Conservation (phyloP, 805 yeast genomes). For the Cyberlindnera mycetangii region DNA sequence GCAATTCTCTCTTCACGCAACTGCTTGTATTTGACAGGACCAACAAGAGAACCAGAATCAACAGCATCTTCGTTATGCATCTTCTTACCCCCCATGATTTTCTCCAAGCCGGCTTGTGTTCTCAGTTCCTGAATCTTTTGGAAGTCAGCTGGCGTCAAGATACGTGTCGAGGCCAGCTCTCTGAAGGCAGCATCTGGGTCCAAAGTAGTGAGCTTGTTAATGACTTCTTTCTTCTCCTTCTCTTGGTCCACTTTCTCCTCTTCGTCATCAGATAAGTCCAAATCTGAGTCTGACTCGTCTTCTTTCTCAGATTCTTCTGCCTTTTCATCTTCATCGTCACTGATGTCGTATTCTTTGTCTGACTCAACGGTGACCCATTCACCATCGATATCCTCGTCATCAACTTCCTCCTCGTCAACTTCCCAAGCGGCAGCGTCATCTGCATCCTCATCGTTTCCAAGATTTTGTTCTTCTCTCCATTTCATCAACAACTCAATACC, state of each 20-base stretch:
- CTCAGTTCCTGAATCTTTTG: slow-evolving; percentile 90
- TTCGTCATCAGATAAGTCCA: slow-evolving; percentile 44
- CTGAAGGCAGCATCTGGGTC: slow-evolving; percentile 44
- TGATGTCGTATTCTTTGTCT: slow-evolving; percentile 68
- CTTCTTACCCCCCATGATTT: slow-evolving; percentile 65
- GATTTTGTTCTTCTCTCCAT: slow-evolving; percentile 68
- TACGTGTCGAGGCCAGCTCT: slow-evolving; percentile 65
- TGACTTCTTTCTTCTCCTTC: slow-evolving; percentile 25
- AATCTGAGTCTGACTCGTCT: slow-evolving; percentile 48
- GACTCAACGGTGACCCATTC: slow-evolving; percentile 91
- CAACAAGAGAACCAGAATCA: slow-evolving; percentile 73
- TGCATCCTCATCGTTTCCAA: slow-evolving; percentile 53
- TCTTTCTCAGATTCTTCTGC: slow-evolving; percentile 39
- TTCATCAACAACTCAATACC: slow-evolving; percentile 87
- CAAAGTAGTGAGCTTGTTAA: slow-evolving; percentile 35
- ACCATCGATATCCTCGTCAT: slow-evolving; percentile 65
- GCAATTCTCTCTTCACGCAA: slow-evolving; percentile 88
- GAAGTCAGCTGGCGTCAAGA: slow-evolving; percentile 96
- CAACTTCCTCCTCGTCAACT: slow-evolving; percentile 47
- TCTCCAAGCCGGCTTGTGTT: slow-evolving; percentile 81
- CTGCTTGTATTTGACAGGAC: slow-evolving; percentile 74
- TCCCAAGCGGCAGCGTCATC: slow-evolving; percentile 64
- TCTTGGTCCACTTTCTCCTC: too few relatives aligned
- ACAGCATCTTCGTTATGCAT: slow-evolving; percentile 76
- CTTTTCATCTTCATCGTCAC: slow-evolving; percentile 42